Evolutionary conservation across 176 grass and related monocot species (phyloP), one percentile per base, ranked within the genome.

Genomic region (Lolium multiflorum): DNA sequence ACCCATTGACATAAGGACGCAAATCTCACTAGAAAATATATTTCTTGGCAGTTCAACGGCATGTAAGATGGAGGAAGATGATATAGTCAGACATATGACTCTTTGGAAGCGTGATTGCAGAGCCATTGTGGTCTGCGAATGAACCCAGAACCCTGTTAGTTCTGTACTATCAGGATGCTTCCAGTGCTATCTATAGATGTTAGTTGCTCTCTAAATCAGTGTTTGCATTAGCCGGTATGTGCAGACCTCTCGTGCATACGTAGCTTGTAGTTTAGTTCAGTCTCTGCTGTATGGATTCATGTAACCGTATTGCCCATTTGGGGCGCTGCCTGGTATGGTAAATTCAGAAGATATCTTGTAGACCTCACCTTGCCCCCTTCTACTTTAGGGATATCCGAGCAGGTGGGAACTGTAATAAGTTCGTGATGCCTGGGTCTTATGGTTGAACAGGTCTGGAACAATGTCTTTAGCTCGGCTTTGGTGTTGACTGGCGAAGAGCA

Each of bases 31-130:
- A 16, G 4, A 69, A 50, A 44, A 39, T 15, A 47, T 78, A 0
- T 81, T 81, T 88, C 16, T 35, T 59, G 51, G 55, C 85, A 91
- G 89, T 85, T 85, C 17, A 72, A 91, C 0, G 77, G 70, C 70
- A 71, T 84, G 70, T 85, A 81, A 52, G 31, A 35, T 15, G 55
- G n/a, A 50, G 60, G 47, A 24, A 12, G 56, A 26, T 25, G 15
- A 48, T 74, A 80, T 63, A 12, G 35, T 59, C 12, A 44, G 60
- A 24, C 25, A 21, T 63, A 22, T 44, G 3, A 13, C 71, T 71
- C 16, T 7, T 18, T 65, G 18, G 43, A 12, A 79, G 56, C 39
- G 58, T 18, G 60, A 82, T 20, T 41, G 24, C n/a, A 28, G 50
- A 38, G 3, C 69, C 14, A 3, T 49, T 58, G 80, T 68, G 47